These are phyloP conservation scores for Coprinopsis marcescibilis DNA, from an alignment of 768 basidiomycete genomes.

Conservation along the genomic window DNA sequence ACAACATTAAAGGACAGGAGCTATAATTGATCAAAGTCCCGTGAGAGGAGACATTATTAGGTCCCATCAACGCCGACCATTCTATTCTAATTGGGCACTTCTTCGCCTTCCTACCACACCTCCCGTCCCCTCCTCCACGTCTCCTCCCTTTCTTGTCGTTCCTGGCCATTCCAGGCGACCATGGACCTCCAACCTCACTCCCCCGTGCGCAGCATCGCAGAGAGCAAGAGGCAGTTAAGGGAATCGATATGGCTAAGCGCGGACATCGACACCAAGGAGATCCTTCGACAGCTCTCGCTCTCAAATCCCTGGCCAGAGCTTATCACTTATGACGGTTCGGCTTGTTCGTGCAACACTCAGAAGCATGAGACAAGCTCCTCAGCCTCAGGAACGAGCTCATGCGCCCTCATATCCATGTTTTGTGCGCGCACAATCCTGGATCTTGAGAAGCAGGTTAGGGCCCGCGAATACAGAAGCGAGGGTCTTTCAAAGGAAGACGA, in stretches of 20 bases:
- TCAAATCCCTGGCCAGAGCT: constrained; percentile 12
- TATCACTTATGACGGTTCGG: constrained; percentile 9
- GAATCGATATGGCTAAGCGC: constrained; percentile 13
- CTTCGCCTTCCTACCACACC: constrained; percentile 7
- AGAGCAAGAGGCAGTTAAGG: constrained; percentile 10
- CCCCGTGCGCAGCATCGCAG: background rate
- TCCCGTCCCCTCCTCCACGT: background rate
- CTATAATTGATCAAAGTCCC: constrained; percentile 5
- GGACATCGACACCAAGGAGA: constrained; percentile 11
- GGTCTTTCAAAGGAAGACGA: constrained; percentile 9
- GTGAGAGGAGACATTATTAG: too few species aligned
- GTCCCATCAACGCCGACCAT: constrained; percentile 9
- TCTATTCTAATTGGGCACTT: constrained; percentile 4
- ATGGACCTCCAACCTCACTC: background rate
- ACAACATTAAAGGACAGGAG: too few species aligned
- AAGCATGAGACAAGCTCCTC: background rate
- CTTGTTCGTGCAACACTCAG: constrained; percentile 3
- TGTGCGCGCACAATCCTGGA: constrained; percentile 11
- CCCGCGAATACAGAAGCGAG: constrained; percentile 12
- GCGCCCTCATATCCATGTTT: constrained; percentile 13
- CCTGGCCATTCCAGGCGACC: background rate
- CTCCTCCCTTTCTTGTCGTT: background rate
- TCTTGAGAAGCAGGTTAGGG: constrained; percentile 10
- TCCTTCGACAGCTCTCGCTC: constrained; percentile 9
- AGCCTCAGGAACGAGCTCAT: background rate